These are phyloP conservation scores for Umbelopsis isabellina DNA, from an alignment of 192 early-diverging fungal genomes.

Conservation along the genomic window DNA sequence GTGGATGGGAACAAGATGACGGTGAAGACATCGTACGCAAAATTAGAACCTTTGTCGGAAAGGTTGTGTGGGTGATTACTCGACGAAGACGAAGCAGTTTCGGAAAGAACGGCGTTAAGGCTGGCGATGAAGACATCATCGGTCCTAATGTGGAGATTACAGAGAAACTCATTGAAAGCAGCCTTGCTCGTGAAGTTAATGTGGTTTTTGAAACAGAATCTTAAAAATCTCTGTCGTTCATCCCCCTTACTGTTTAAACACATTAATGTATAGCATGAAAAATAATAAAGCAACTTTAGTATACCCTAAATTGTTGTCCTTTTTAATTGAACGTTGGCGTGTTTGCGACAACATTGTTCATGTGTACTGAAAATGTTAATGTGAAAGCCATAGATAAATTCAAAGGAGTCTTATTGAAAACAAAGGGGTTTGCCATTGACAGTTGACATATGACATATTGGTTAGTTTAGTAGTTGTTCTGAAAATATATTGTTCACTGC, in stretches of 20 bases:
- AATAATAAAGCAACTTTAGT: background rate
- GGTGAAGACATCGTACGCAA: constrained; percentile 38
- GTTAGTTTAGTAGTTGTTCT: too few species aligned
- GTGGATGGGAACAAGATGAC: constrained; percentile 47
- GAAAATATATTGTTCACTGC: too few species aligned
- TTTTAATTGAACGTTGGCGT: too few species aligned
- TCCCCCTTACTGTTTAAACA: background rate
- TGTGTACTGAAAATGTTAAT: too few species aligned
- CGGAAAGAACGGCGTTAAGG: constrained; percentile 15
- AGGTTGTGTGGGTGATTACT: constrained; percentile 41
- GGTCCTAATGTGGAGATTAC: constrained; percentile 34
- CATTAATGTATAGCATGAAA: constrained; percentile 19
- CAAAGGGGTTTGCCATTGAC: too few species aligned
- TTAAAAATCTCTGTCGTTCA: background rate
- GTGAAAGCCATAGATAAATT: too few species aligned
- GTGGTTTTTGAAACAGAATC: constrained; percentile 7
- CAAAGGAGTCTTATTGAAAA: too few species aligned
- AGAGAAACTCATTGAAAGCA: constrained; percentile 28
- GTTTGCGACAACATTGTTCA: background rate
- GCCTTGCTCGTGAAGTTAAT: constrained; percentile 29
- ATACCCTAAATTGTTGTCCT: background rate
- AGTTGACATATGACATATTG: too few species aligned
- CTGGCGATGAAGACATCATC: constrained; percentile 25
- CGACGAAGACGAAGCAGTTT: constrained; percentile 33
- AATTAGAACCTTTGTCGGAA: constrained; percentile 30